These are phyloP conservation scores for Isoetes taiwanensis DNA, from an alignment of 75 land plant genomes.

Conservation along the genomic window DNA sequence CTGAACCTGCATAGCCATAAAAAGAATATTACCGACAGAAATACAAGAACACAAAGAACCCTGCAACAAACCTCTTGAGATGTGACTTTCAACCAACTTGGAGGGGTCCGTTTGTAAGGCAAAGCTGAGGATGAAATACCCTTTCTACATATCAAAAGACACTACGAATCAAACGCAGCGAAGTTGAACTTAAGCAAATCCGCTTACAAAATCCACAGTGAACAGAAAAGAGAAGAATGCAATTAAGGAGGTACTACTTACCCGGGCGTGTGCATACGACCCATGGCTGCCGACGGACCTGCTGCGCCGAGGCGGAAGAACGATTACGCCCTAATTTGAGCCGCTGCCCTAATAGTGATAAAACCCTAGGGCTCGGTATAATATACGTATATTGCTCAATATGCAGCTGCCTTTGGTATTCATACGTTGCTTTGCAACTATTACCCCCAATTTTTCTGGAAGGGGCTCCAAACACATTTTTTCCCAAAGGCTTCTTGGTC, in stretches of 20 bases:
- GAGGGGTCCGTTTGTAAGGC: constrained; percentile 69
- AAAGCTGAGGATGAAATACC: constrained; percentile 92
- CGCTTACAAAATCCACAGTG: background rate
- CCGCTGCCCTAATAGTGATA: no score
- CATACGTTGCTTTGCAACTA: no score
- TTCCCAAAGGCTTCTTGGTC: no score
- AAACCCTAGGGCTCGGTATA: no score
- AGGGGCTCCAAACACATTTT: no score
- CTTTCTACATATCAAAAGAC: constrained; percentile 31
- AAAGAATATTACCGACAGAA: no score
- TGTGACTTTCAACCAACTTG: constrained; percentile 65
- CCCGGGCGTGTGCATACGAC: constrained; percentile 46
- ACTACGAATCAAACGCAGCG: background rate
- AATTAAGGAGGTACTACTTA: background rate
- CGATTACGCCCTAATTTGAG: no score
- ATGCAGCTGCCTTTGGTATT: no score
- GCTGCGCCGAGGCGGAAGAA: no score
- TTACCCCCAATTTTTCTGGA: no score
- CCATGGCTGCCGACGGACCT: no score
- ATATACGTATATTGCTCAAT: no score
- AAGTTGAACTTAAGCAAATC: background rate
- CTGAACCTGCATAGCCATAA: constrained; percentile 10
- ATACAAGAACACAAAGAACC: background rate
- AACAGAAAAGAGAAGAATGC: background rate
- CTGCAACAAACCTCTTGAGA: background rate